Evolutionary conservation across 2,329 filamentous ascomycete genomes (phyloP).

Genomic region (Venturia asperata): DNA sequence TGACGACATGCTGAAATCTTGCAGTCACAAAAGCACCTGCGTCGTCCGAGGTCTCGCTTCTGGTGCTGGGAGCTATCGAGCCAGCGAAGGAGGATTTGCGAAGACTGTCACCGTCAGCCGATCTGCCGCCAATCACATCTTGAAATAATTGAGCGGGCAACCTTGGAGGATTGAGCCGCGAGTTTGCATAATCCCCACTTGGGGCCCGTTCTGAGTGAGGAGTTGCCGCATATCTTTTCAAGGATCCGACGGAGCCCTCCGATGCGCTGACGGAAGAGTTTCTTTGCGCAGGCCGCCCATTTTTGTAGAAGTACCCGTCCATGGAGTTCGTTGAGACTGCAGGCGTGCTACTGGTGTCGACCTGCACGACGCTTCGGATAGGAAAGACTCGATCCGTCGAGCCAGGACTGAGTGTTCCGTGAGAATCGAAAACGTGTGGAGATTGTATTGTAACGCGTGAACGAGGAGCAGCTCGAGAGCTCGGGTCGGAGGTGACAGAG

Average conservation of each 20-base stretch:
- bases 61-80: neutral
- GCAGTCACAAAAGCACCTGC: conserved; percentile 49
- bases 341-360: conserved; percentile 49
- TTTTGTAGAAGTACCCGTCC: conserved; percentile 36
- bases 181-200: neutral
- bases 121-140: conserved; percentile 29
- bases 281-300: conserved; percentile 12
- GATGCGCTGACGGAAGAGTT: neutral
- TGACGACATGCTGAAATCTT: conserved; percentile 64
- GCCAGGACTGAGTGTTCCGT: conserved; percentile 32
- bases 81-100: neutral
- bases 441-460: conserved; percentile 3
- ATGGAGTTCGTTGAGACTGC: conserved; percentile 26
- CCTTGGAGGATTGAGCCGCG: conserved; percentile 19
- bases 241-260: neutral
- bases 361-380: conserved; percentile 70
- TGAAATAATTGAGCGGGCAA: conserved; percentile 32
- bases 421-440: neutral
- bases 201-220: neutral
- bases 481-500: neutral
- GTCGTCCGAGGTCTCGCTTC: conserved; percentile 3
- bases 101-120: conserved; percentile 23
- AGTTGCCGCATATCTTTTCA: conserved; percentile 1
- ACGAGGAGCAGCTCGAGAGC: neutral
- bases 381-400: conserved; percentile 63